A percentile compares a stretch with the other conserved stretches of the same genome.
phyloP scores from a whole-genome alignment of 2,329 filamentous ascomycete species.

The Alternaria brassicicola region DNA sequence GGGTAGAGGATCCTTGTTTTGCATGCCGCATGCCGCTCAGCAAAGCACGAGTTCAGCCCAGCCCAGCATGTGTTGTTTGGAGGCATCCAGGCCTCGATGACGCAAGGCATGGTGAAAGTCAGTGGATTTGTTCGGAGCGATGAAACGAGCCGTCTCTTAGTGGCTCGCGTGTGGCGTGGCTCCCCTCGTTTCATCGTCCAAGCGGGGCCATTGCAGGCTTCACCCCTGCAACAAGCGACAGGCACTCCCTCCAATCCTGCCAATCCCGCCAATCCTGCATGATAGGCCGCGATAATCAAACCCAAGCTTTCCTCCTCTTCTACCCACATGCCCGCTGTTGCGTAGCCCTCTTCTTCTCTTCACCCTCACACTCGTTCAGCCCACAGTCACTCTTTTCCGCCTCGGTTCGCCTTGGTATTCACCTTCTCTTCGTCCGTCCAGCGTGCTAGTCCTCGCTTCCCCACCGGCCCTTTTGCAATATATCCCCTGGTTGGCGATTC shows the following conservation, averaged over 20 bases:
- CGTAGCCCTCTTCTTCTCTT: conserved; percentile 7
- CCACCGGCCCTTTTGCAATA: conserved; percentile 37
- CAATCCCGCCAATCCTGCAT: conserved; percentile 25
- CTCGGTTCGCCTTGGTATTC: conserved; percentile 26
- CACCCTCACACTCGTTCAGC: conserved; percentile 14
- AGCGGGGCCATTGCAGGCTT: conserved; percentile 9
- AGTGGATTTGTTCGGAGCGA: conserved; percentile 24
- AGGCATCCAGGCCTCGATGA: conserved; percentile 14
- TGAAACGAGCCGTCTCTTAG: conserved; percentile 29
- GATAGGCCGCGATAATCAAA: conserved; percentile 30
- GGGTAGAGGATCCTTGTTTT: conserved; percentile 2
- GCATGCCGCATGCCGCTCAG: conserved; percentile 11
- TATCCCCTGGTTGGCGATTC: conserved; percentile 40
- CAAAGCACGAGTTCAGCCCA: conserved; percentile 1
- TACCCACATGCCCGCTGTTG: conserved; percentile 26
- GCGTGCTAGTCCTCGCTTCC: conserved; percentile 28
- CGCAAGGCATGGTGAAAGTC: conserved; percentile 16
- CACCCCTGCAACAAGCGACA: conserved; percentile 14
- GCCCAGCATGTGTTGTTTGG: background rate
- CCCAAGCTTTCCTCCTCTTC: conserved; percentile 25
- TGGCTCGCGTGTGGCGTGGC: conserved; percentile 23
- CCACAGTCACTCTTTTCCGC: conserved; percentile 24
- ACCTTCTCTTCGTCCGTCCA: conserved; percentile 29
- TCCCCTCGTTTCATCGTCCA: conserved; percentile 26
- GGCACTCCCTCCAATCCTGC: conserved; percentile 27